Percentiles rank a stretch among this genome's conserved stretches.
Evolutionary conservation across 345 rosid genomes (phyloP).

Genomic region (Populus ilicifolia): DNA sequence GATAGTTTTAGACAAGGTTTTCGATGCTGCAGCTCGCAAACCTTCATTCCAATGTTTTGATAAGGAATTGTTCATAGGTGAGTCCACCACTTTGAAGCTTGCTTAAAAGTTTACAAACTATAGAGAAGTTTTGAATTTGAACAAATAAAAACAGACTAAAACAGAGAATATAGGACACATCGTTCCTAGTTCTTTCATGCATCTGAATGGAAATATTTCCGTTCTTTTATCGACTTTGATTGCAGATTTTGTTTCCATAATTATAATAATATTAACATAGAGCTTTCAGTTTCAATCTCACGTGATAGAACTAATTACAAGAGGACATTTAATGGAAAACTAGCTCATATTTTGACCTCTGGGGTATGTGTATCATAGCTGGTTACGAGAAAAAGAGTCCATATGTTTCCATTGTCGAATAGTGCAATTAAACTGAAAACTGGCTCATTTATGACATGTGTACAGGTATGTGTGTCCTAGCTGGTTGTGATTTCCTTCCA

Average conservation of each 20-base stretch:
- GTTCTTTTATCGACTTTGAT: not conserved
- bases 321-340: not conserved
- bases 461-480: conserved; percentile 86
- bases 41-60: conserved; percentile 65
- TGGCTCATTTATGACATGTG: conserved; percentile 13
- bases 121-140: not conserved
- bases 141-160: not conserved
- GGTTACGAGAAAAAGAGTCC: too few relatives aligned
- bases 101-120: not conserved
- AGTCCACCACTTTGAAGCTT: conserved; percentile 7
- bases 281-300: not conserved
- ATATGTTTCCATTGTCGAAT: not conserved
- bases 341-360: not conserved
- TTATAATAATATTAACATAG: not conserved
- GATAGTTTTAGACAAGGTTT: conserved; percentile 54
- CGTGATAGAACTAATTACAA: not conserved
- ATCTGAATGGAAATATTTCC: not conserved
- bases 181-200: not conserved
- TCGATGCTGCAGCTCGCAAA: conserved; percentile 40
- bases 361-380: not conserved
- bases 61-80: conserved; percentile 61
- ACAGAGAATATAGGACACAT: not conserved
- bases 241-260: not conserved
- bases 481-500: conserved; percentile 94
- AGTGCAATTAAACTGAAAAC: not conserved